These are phyloP conservation scores for Cladosporium sp. DNA, from an alignment of 2,329 filamentous ascomycete genomes.

Conservation along the genomic window DNA sequence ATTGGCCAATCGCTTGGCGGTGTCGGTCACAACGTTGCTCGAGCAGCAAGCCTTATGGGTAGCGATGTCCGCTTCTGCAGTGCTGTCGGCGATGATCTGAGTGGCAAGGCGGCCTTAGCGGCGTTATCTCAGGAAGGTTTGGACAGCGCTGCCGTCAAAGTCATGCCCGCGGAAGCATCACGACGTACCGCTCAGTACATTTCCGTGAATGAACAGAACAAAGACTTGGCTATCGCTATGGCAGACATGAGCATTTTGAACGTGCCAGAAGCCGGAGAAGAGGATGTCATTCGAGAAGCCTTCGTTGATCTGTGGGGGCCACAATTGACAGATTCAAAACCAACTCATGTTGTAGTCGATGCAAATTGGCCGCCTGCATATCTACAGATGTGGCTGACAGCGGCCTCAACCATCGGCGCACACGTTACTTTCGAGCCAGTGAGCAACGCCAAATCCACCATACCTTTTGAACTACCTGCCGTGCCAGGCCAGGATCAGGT, in stretches of 20 bases:
- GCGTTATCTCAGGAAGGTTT: conserved; percentile 66
- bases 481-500: conserved; percentile 13
- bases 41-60: conserved; percentile 72
- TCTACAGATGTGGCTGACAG: conserved; percentile 66
- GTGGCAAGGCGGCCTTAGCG: conserved; percentile 71
- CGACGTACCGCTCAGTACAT: conserved; percentile 86
- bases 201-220: conserved; percentile 79
- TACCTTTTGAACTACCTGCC: conserved; percentile 58
- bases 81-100: conserved; percentile 75
- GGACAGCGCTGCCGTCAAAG: conserved; percentile 62
- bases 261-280: conserved; percentile 32
- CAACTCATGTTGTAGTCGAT: conserved; percentile 81
- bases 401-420: conserved; percentile 57
- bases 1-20: conserved; percentile 86
- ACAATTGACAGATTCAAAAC: conserved; percentile 56
- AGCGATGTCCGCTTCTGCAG: conserved; percentile 73
- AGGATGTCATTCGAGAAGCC: conserved; percentile 37
- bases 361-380: conserved; percentile 75
- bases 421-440: conserved; percentile 85
- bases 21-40: conserved; percentile 87
- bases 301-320: conserved; percentile 61
- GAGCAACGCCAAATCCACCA: conserved; percentile 72
- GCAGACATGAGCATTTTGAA: conserved; percentile 89
- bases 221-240: conserved; percentile 88
- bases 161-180: conserved; percentile 42